phyloP scores from a whole-genome alignment of 1,139 yeast species.

The Candida dubliniensis region DNA sequence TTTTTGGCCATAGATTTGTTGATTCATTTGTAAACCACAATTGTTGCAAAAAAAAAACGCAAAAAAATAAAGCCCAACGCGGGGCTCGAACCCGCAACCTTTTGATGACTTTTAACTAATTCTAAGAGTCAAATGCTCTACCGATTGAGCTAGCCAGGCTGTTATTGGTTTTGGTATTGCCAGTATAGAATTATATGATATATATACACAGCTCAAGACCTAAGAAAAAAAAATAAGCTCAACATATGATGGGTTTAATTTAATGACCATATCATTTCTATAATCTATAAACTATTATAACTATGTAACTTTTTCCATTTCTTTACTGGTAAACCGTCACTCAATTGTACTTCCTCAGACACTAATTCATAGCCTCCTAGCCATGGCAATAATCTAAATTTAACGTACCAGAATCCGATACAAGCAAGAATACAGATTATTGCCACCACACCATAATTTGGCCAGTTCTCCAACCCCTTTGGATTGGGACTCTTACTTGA shows the following conservation, averaged over 20 bases:
- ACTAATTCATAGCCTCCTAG: constrained; percentile 42
- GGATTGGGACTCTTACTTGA: constrained; percentile 41
- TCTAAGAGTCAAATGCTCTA: constrained; percentile 32
- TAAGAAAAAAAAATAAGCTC: no score
- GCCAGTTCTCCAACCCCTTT: constrained; percentile 45
- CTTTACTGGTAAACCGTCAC: constrained; percentile 57
- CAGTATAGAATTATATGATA: no score
- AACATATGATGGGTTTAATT: no score
- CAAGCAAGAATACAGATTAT: constrained; percentile 34
- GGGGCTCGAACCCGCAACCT: constrained; percentile 56
- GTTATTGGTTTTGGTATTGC: background rate
- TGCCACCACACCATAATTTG: constrained; percentile 52
- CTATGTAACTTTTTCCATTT: constrained; percentile 38
- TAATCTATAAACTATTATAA: constrained; percentile 7
- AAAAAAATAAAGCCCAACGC: constrained; percentile 41
- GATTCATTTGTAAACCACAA: background rate
- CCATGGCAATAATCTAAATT: constrained; percentile 47
- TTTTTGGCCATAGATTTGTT: no score
- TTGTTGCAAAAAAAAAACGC: background rate
- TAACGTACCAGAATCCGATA: constrained; percentile 48
- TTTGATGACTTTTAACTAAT: constrained; percentile 26
- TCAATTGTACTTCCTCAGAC: constrained; percentile 36
- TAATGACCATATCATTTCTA: background rate
- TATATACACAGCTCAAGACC: no score
- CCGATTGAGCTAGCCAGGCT: constrained; percentile 33